Percentiles rank a stretch among this genome's conserved stretches.
Conservation (phyloP, 192 early-diverging fungal species). For the Rhizophagus prolifer region DNA sequence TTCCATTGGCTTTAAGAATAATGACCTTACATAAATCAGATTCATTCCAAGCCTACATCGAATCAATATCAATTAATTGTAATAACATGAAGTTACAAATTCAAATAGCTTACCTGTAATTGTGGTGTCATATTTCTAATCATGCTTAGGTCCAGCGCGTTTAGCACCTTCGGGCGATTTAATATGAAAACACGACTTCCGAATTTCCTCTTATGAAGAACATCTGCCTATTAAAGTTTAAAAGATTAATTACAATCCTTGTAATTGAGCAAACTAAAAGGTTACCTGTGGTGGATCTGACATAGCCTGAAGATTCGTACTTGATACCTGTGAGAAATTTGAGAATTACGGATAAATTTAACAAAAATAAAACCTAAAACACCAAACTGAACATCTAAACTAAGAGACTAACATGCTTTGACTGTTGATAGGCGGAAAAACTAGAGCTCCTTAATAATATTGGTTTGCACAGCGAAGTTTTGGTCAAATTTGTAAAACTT, state of each 20-base stretch:
- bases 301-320: background rate
- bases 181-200: conserved; percentile 66
- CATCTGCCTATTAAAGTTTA: conserved; percentile 38
- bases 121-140: conserved; percentile 76
- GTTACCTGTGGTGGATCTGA: background rate
- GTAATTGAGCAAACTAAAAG: background rate
- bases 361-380: too few relatives aligned
- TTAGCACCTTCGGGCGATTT: conserved; percentile 78
- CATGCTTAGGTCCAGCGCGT: conserved; percentile 87
- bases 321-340: background rate
- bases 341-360: too few relatives aligned
- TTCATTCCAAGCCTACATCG: conserved; percentile 73
- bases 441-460: too few relatives aligned
- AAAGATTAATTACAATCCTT: background rate
- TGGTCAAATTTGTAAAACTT: too few relatives aligned
- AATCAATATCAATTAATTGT: conserved; percentile 3
- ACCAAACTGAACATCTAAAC: too few relatives aligned
- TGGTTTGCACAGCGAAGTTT: too few relatives aligned
- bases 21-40: conserved; percentile 88
- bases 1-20: conserved; percentile 73
- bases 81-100: background rate
- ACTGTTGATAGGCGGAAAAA: too few relatives aligned
- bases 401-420: too few relatives aligned
- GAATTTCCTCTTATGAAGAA: conserved; percentile 51
- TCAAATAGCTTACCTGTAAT: conserved; percentile 51